Conservation (phyloP, 176 grass and related monocot species). For the Sorghum bicolor region Sorghum_bicolor_NCBIv3 NC_012877.2:61049501-61050000, state of each 20-base stretch:
- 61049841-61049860: not conserved
- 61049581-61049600: not conserved
- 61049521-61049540: conserved; percentile 90
- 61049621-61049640: not conserved
- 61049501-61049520: conserved; percentile 95
- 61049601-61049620: conserved; percentile 7
- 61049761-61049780: not conserved
- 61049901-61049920: not conserved
- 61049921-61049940: not conserved
- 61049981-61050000: not conserved
- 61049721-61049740: not conserved
- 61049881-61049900: not conserved
- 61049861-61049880: not conserved
- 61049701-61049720: not conserved
- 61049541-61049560: conserved; percentile 58
- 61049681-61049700: not conserved
- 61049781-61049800: not conserved
- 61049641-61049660: conserved; percentile 16
- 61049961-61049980: not conserved
- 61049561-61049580: not conserved
- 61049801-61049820: not conserved
- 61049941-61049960: not conserved
- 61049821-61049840: not conserved
- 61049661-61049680: conserved; percentile 6
- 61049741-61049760: not conserved